phyloP scores from a whole-genome alignment of 352 stramenopile species.

The Phytopythium helicoides region DNA sequence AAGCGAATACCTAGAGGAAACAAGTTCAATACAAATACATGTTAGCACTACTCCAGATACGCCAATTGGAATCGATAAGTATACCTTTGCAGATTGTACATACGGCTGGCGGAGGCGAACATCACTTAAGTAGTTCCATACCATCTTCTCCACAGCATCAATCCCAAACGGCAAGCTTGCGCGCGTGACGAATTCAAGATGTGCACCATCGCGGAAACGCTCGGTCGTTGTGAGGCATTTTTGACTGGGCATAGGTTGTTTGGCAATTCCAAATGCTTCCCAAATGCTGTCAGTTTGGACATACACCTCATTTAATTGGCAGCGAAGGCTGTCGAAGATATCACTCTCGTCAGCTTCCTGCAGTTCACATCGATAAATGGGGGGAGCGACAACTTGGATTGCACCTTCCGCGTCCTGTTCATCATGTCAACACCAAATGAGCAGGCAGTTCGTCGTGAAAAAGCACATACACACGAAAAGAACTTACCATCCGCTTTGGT shows the following conservation, averaged over 20 bases:
- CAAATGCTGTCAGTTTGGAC: not conserved
- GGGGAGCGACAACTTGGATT: too few species aligned
- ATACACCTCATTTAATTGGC: not conserved
- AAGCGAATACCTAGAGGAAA: not conserved
- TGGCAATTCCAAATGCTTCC: not conserved
- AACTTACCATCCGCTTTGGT: not conserved
- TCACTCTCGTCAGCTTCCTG: too few species aligned
- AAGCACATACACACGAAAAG: too few species aligned
- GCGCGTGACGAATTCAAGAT: not conserved
- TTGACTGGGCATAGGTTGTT: not conserved
- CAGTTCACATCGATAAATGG: too few species aligned
- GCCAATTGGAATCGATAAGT: too few species aligned
- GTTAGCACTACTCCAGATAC: too few species aligned
- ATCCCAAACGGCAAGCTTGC: not conserved
- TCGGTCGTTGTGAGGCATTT: not conserved
- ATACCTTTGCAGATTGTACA: not conserved
- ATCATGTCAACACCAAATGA: too few species aligned
- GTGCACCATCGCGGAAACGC: not conserved
- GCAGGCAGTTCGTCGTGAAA: too few species aligned
- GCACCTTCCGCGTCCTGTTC: too few species aligned
- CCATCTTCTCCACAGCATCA: not conserved
- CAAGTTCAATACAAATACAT: too few species aligned
- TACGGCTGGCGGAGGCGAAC: not conserved
- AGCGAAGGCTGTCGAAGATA: not conserved
- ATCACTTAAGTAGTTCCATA: not conserved